Conservation (phyloP, 169 alveolate genomes). For the Besnoitia besnoiti region DNA sequence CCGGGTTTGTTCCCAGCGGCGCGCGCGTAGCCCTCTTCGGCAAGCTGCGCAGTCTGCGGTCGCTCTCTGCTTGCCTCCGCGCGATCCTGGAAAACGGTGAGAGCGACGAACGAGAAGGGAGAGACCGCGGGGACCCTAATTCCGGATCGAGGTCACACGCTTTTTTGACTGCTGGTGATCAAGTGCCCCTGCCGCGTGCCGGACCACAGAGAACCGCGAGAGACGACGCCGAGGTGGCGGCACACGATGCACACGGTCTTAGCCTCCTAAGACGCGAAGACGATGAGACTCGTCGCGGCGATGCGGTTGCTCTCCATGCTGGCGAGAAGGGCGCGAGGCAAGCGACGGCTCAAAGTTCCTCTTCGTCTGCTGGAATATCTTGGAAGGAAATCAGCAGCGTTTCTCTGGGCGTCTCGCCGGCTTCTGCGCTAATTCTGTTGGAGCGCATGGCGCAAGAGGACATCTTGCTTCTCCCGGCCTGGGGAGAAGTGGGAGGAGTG, state of each 20-base stretch:
- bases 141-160: too few relatives aligned
- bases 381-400: constrained; percentile 1
- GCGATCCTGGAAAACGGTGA: background rate
- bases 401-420: constrained; percentile 8
- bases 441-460: constrained; percentile 21
- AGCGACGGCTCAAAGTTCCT: too few relatives aligned
- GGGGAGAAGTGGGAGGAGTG: background rate
- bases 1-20: background rate
- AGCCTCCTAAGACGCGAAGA: too few relatives aligned
- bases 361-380: background rate
- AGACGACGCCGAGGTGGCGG: too few relatives aligned
- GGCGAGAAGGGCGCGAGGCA: too few relatives aligned
- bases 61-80: background rate
- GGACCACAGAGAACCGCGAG: too few relatives aligned
- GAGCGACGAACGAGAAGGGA: background rate
- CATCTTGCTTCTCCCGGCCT: background rate
- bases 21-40: constrained; percentile 32
- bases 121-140: background rate
- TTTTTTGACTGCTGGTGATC: too few relatives aligned
- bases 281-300: too few relatives aligned
- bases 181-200: too few relatives aligned
- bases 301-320: too few relatives aligned
- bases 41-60: constrained; percentile 23
- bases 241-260: too few relatives aligned
- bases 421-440: background rate